Evolutionary conservation across 2,329 filamentous ascomycete species (phyloP), one percentile per base, ranked within the genome.

Genomic region (Neobulgaria alba): DNA sequence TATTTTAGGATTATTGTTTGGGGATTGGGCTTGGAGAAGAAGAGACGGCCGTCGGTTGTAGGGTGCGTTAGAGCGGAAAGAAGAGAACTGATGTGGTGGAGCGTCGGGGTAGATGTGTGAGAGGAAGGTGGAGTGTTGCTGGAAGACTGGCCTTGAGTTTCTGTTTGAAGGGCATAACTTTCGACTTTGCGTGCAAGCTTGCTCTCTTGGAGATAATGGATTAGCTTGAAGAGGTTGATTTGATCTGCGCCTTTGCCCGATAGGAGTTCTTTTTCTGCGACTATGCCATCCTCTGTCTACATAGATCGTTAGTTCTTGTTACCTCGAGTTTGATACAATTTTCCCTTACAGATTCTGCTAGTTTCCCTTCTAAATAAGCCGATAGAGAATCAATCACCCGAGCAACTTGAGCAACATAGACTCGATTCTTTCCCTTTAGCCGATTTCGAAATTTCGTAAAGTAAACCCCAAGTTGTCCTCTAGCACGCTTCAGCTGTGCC

Each of bases 151-250:
- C 59, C 33, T 56, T 51, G 43, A 41, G 54, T 35, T 48, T 41
- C 60, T 1, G 75, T 61, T 44, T 83, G 75, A 3, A 75, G 71
- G 3, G 79, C 75, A 56, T 96, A 98, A 36, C 86, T 84, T 63
- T 98, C 90, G 9, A 96, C 85, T 61, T 98, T 98, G 49, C 89
- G 84, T 1, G 90, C 89, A 10, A 98, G 67, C 55, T 94, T 95
- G 47, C 89, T 95, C 48, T 92, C 82, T 55, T 90, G 84, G 3
- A 98, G 75, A 60, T 96, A 96, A 32, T 78, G 74, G 21, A 89
- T 79, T 10, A 98, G 70, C 57, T 92, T 90, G 63, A 85, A 90
- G 20, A 95, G 74, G 55, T 96, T 95, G 64, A 98, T 89, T 57
- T 96, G 90, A 57, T 98, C 92, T 17, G 92, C 83, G 0, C 87